Percentiles rank a stretch among this genome's conserved stretches.
Evolutionary conservation across 163 green algal genomes (phyloP).

Genomic region (Chlamydomonas reinhardtii): DNA sequence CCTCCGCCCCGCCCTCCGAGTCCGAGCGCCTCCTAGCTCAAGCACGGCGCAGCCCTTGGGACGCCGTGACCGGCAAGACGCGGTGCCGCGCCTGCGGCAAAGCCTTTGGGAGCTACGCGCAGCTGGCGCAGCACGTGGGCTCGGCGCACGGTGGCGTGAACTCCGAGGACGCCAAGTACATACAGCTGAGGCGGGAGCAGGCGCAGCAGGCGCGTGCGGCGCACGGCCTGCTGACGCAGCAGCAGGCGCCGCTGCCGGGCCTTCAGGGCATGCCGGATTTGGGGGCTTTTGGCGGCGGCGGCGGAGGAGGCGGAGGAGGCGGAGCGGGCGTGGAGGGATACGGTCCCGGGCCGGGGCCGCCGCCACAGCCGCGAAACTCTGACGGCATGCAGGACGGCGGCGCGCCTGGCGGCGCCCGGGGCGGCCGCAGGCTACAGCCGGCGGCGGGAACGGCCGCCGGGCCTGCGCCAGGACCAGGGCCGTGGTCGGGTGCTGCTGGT

Average conservation of each 20-base stretch:
- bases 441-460: no score
- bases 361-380: no score
- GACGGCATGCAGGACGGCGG: no score
- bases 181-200: constrained; percentile 34
- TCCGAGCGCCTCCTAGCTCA: constrained; percentile 47
- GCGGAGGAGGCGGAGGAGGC: background rate
- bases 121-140: constrained; percentile 73
- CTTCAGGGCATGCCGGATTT: background rate
- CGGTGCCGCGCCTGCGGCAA: constrained; percentile 68
- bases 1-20: background rate
- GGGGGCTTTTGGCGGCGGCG: background rate
- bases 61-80: constrained; percentile 60
- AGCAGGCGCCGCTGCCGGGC: background rate
- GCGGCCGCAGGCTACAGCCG: no score
- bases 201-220: background rate
- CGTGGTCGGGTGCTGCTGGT: no score
- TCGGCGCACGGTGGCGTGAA: constrained; percentile 69
- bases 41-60: constrained; percentile 49
- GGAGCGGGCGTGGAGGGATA: background rate
- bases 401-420: no score
- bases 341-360: no score
- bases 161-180: constrained; percentile 59
- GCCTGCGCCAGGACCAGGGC: no score
- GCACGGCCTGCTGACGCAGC: background rate
- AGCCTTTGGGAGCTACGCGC: constrained; percentile 58